Evolutionary conservation across 345 rosid genomes (phyloP).

Genomic region (Ceriops tagal): DNA sequence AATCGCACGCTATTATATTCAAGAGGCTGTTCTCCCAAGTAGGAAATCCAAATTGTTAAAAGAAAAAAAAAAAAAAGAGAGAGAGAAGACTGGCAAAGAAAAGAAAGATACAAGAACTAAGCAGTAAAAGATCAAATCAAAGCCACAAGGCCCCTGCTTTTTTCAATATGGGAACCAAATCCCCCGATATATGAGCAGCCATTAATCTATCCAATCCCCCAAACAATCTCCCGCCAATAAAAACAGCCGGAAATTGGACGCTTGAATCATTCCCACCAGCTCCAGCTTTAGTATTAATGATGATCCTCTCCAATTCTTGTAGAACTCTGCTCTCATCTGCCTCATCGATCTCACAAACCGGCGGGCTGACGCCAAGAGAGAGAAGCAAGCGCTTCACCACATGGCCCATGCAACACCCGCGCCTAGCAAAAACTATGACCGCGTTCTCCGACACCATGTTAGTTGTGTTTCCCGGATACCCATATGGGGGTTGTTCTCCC

Average conservation of each 20-base stretch:
- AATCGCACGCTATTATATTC: neutral
- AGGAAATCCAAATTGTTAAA: neutral
- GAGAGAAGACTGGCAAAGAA: too few relatives aligned
- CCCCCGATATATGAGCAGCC: slow-evolving; percentile 92
- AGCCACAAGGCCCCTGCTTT: slow-evolving; percentile 98
- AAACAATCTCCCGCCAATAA: slow-evolving; percentile 79
- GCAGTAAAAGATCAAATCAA: slow-evolving; percentile 25
- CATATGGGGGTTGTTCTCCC: too few relatives aligned
- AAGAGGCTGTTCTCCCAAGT: neutral
- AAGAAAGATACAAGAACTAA: neutral
- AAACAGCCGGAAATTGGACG: slow-evolving; percentile 73
- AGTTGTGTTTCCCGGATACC: neutral
- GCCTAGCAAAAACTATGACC: slow-evolving; percentile 61
- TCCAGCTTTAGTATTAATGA: slow-evolving; percentile 14
- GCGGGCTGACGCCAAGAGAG: slow-evolving; percentile 79
- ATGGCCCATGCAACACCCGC: slow-evolving; percentile 91
- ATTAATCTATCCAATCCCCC: slow-evolving; percentile 92
- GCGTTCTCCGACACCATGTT: slow-evolving; percentile 67
- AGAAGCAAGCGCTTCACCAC: slow-evolving; percentile 70
- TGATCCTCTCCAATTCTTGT: slow-evolving; percentile 37
- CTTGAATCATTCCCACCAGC: neutral
- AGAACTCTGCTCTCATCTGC: slow-evolving; percentile 40
- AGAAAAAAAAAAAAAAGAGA: neutral
- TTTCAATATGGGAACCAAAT: slow-evolving; percentile 67
- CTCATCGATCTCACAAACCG: slow-evolving; percentile 67